These are phyloP conservation scores for Pythium coloratum DNA, from an alignment of 352 stramenopile genomes.

Conservation along the genomic window DNA sequence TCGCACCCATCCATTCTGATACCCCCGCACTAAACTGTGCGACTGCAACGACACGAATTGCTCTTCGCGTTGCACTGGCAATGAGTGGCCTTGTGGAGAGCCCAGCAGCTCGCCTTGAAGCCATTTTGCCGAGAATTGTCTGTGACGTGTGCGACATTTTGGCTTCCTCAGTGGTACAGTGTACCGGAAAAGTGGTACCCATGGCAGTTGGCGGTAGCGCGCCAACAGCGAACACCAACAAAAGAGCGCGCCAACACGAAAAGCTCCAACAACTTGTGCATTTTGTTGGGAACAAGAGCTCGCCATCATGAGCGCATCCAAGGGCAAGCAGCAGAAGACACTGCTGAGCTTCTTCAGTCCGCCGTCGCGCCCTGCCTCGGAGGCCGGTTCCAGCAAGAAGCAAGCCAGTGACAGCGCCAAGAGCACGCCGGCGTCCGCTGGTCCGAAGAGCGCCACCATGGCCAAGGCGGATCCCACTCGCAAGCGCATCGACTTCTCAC, in stretches of 20 bases:
- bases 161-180: conserved; percentile 2
- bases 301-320: conserved; percentile 26
- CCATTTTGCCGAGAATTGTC: not conserved
- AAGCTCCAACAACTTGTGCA: not conserved
- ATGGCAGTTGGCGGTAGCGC: conserved; percentile 2
- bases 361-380: conserved; percentile 31
- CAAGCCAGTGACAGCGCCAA: not conserved
- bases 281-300: not conserved
- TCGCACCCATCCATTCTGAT: too few species aligned
- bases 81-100: too few species aligned
- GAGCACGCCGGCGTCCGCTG: conserved; percentile 13
- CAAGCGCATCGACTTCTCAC: conserved; percentile 79
- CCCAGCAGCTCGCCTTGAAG: not conserved
- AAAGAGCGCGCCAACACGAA: conserved; percentile 6
- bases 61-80: too few species aligned
- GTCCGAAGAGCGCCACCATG: conserved; percentile 1
- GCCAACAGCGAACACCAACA: conserved; percentile 14
- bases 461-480: conserved; percentile 28
- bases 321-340: conserved; percentile 69
- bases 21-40: too few species aligned
- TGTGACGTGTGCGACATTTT: conserved; percentile 1
- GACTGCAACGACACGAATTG: too few species aligned
- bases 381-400: conserved; percentile 10
- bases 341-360: conserved; percentile 87
- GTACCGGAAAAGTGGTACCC: conserved; percentile 22